A percentile compares a stretch with the other conserved stretches of the same genome.
Evolutionary conservation across 2,329 filamentous ascomycete species (phyloP).

Genomic region (Alternaria gansuensis): DNA sequence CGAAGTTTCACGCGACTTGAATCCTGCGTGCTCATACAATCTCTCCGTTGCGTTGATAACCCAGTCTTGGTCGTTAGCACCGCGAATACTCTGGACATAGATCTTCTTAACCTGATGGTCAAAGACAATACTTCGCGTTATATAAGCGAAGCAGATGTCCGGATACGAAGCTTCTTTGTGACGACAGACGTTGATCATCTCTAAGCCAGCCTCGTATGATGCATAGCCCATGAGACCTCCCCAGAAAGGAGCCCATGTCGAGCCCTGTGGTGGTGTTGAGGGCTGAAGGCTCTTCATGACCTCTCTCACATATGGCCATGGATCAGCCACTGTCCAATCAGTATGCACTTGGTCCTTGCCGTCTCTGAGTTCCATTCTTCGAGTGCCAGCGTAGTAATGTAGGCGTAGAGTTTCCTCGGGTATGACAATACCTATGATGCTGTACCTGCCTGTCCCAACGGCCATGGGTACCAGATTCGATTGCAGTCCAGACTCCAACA

Average conservation of each 20-base stretch:
- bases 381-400: conserved; percentile 45
- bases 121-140: conserved; percentile 78
- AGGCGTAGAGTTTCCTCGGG: conserved; percentile 57
- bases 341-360: conserved; percentile 41
- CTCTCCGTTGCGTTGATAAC: conserved; percentile 51
- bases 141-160: conserved; percentile 79
- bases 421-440: conserved; percentile 75
- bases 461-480: conserved; percentile 52
- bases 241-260: conserved; percentile 68
- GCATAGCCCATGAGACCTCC: conserved; percentile 86
- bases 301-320: conserved; percentile 54
- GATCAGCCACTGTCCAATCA: conserved; percentile 40
- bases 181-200: conserved; percentile 63
- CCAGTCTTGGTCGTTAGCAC: conserved; percentile 57
- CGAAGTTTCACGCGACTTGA: conserved; percentile 43
- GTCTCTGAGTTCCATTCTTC: conserved; percentile 42
- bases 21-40: conserved; percentile 43
- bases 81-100: conserved; percentile 73
- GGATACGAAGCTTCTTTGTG: conserved; percentile 57
- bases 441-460: conserved; percentile 69
- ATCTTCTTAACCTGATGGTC: conserved; percentile 71
- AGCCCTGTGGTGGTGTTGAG: conserved; percentile 33
- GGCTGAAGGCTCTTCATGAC: conserved; percentile 52
- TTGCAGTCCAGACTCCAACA: conserved; percentile 60
- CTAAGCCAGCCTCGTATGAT: conserved; percentile 82